phyloP scores from a whole-genome alignment of 2,329 filamentous ascomycete species.

The Hirsutella thompsonii region DNA sequence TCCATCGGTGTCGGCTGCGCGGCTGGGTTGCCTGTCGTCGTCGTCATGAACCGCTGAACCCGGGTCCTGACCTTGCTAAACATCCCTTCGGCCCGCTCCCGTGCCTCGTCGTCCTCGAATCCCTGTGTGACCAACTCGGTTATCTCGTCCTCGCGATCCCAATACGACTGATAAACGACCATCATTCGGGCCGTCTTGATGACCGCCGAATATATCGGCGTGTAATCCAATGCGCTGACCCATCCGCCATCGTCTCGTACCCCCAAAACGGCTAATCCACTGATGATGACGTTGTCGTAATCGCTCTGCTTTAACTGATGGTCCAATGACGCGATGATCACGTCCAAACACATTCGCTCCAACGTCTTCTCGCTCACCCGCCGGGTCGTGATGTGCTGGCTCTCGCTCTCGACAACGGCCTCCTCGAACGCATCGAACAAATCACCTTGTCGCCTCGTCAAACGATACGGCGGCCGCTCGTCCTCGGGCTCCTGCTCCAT shows the following conservation, averaged over 20 bases:
- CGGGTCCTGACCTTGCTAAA: conserved; percentile 3
- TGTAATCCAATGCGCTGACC: conserved; percentile 3
- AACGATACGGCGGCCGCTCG: not conserved
- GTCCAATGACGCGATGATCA: not conserved
- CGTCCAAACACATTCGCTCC: not conserved
- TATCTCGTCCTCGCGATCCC: conserved; percentile 2
- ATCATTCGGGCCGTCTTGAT: conserved; percentile 7
- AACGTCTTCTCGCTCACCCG: not conserved
- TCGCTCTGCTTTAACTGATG: not conserved
- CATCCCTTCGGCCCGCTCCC: conserved; percentile 1
- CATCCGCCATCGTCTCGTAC: conserved; percentile 4
- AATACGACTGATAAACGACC: conserved; percentile 6
- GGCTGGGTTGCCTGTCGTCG: not conserved
- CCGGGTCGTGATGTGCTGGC: too few relatives aligned
- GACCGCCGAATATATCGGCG: conserved; percentile 5
- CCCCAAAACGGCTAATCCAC: conserved; percentile 4
- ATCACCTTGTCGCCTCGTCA: not conserved
- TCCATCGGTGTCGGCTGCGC: conserved; percentile 4
- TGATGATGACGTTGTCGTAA: conserved; percentile 6
- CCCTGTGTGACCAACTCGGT: not conserved
- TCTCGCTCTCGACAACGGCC: not conserved
- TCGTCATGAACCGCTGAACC: conserved; percentile 7
- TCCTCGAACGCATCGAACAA: not conserved
- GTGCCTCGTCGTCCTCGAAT: conserved; percentile 1
- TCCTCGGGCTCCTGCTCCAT: not conserved